Evolutionary conservation across 495 filamentous ascomycete genomes (phyloP), one percentile per base, ranked within the genome.

Genomic region (Podospora anserina): DNA sequence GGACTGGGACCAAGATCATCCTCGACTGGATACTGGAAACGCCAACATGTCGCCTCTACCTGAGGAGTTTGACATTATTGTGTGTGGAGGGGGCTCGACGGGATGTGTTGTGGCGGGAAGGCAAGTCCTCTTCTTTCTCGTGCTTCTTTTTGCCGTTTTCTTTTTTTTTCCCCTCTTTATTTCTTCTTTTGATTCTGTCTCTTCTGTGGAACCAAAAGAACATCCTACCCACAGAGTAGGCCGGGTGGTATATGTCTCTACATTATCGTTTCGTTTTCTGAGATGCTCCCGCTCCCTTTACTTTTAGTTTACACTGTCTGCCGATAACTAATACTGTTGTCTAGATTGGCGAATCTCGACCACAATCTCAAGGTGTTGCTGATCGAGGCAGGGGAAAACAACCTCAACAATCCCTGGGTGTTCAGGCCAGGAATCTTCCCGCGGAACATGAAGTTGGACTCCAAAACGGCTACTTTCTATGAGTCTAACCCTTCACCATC

Each of bases 391-490:
- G 91, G 91, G 44, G 90, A 93, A 80, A 88, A 81, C 75, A 94
- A 93, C 71, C 81, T 93, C 69, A 92, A 93, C 78, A 92, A 93
- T 74, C 90, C 88, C 84, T 92, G 89, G 89, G 89, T 93, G 27
- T 92, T 85, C 78, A 86, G 90, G 15, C 91, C 91, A 1, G 91
- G 88, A 27, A 91, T 94, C 77, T 93, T 90, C 74, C 91, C 90
- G 13, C 82, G 83, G 23, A 75, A 75, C 60, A 75, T 75, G 73
- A 73, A 73, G 66, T 27, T 93, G 70, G 91, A 94, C 80, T 91
- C 89, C 55, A 93, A 92, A 80, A 93, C 91, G n/a, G 91, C 91
- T 32, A 89, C 89, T 0, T 94, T 94, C 79, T 95, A 95, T 74
- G 84, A 93, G 72, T 92, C 90, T 2, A 83, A 88, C 55, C 90